These are phyloP conservation scores for Stachybotrys elegans DNA, from an alignment of 2,329 filamentous ascomycete species.

Conservation along the genomic window DNA sequence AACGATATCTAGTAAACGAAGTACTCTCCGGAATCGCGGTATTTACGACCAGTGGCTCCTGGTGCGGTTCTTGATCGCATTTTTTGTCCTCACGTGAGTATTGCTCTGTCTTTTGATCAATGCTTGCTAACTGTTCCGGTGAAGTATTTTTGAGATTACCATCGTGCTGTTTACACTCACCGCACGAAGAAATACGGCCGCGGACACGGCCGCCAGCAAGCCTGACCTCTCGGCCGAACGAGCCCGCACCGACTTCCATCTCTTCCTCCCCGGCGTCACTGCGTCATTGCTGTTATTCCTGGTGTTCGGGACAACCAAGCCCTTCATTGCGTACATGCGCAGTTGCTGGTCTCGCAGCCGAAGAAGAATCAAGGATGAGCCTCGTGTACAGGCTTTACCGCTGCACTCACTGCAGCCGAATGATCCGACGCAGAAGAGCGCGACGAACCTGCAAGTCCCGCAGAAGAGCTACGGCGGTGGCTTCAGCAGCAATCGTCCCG, in stretches of 20 bases:
- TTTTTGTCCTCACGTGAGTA: constrained; percentile 32
- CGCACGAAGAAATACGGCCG: constrained; percentile 23
- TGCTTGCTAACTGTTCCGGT: background rate
- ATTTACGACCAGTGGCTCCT: constrained; percentile 42
- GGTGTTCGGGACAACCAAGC: constrained; percentile 10
- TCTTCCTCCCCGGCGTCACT: constrained; percentile 19
- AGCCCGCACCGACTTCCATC: constrained; percentile 11
- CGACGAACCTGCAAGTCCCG: background rate
- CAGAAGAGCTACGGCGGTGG: background rate
- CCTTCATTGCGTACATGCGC: constrained; percentile 9
- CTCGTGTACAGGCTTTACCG: background rate
- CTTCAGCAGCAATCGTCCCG: background rate
- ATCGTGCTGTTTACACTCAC: constrained; percentile 31
- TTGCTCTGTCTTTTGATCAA: background rate
- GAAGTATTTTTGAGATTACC: constrained; percentile 30
- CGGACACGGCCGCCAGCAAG: constrained; percentile 16
- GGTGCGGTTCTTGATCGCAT: constrained; percentile 38
- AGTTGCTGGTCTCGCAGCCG: background rate
- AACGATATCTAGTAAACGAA: constrained; percentile 5
- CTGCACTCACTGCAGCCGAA: background rate
- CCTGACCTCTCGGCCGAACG: constrained; percentile 26
- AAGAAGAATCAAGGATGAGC: background rate
- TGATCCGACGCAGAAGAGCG: background rate
- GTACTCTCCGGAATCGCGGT: constrained; percentile 10
- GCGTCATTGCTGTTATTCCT: constrained; percentile 10